Evolutionary conservation across 441 rosid genomes (phyloP).

Genomic region (Arabidopsis hybrid): DNA sequence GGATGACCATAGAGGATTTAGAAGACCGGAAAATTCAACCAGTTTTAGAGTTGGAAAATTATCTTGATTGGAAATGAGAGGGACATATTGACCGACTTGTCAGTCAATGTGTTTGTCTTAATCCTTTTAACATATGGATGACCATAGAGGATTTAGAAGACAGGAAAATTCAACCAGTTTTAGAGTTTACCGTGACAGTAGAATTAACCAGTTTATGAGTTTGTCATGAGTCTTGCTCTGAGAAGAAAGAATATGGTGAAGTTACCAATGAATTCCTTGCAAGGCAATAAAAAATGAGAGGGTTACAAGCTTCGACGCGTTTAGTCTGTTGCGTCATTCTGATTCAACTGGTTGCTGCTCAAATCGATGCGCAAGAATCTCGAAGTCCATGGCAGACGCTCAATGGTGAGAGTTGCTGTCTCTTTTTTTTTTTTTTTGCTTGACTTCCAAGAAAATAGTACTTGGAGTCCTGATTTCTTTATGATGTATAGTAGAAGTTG

Average conservation of each 20-base stretch:
- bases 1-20: too few relatives aligned
- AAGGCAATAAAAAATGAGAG: constrained; percentile 42
- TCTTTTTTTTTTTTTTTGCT: not conserved
- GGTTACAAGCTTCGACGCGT: not conserved
- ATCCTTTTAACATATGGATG: not conserved
- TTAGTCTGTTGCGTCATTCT: constrained; percentile 36
- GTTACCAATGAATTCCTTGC: not conserved
- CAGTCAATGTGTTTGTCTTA: not conserved
- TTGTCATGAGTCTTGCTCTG: not conserved
- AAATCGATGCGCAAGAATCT: constrained; percentile 64
- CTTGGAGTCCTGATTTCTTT: too few relatives aligned
- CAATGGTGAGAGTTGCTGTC: constrained; percentile 47
- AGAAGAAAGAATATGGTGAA: not conserved
- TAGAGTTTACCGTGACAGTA: not conserved
- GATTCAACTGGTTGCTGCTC: constrained; percentile 44
- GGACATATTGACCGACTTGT: not conserved
- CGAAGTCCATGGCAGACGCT: constrained; percentile 59
- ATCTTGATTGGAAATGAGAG: not conserved
- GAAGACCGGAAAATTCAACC: too few relatives aligned
- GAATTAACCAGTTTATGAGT: not conserved
- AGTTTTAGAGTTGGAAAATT: not conserved
- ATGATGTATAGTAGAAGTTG: too few relatives aligned
- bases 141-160: not conserved
- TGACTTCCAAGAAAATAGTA: not conserved
- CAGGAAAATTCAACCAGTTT: not conserved